Base-by-base conservation (phyloP, 1,284 basidiomycete species). In the Rhodotorula sp. region DNA sequence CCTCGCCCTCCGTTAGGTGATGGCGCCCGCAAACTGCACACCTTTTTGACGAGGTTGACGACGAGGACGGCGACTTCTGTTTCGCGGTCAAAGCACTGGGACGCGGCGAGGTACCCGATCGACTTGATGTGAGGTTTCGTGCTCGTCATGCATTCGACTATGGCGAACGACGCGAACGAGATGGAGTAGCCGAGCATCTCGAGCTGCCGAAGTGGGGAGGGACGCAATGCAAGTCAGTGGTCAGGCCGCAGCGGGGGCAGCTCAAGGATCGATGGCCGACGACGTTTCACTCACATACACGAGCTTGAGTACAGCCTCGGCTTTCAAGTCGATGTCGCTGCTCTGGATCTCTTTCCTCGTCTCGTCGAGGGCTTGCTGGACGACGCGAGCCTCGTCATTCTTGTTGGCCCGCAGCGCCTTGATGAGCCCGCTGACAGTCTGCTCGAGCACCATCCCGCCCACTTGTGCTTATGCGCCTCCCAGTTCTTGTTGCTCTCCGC, bases 31-130 rank as follows among this genome's bases (percentile, higher is more conserved):
- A 34, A 34, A 34, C 34, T 8, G 34, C 34, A 34, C 34, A 34
- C 94, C 87, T 99, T 99, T 86, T 99, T 98, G 79, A 99, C 86
- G 46, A 96, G 85, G 82, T 99, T 99, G 15, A 97, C 97, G 0
- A 96, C 97, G 59, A 99, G 87, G 86, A 99, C 97, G 31, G 98
- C 88, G 52, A 99, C 96, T 78, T 99, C 96, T 0, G 95, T 98
- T 72, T 97, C 92, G 74, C 92, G 88, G 46, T 90, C 87, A 81
- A 99, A 99, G 0, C 93, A 95, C 81, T 97, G 92, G 0, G 88
- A 86, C 1, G 97, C 95, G 1, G 92, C 97, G 21, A 99, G 88
- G 83, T 99, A 99, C 21, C 97, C 97, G 58, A 98, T 90, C 56
- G 89, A 89, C 85, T 99, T 99, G 77, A 97, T 86, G 82, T 98